Evolutionary conservation across 345 rosid species (phyloP).

Genomic region (Euphorbia lathyris): DNA sequence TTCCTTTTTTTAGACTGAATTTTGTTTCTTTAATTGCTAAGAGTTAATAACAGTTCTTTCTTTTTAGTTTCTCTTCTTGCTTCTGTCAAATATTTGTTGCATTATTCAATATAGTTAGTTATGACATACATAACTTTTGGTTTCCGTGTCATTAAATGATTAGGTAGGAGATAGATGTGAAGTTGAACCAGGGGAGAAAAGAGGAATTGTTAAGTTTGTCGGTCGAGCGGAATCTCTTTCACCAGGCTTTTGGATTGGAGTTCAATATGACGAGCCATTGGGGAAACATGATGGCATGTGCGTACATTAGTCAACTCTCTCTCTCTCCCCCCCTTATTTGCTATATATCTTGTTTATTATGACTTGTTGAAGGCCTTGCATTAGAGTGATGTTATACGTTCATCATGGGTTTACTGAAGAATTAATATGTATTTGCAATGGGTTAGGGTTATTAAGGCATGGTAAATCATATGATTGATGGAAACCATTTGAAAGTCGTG

Average conservation of each 20-base stretch:
- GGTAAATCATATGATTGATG: background rate
- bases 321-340: background rate
- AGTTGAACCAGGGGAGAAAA: slow-evolving; percentile 89
- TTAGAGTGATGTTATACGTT: background rate
- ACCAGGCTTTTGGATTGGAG: slow-evolving; percentile 90
- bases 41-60: background rate
- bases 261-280: slow-evolving; percentile 89
- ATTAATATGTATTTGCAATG: background rate
- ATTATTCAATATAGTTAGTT: background rate
- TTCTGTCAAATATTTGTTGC: slow-evolving; percentile 6
- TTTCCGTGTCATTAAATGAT: slow-evolving; percentile 6
- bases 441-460: background rate
- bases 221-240: slow-evolving; percentile 79
- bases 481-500: background rate
- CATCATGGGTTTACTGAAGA: background rate
- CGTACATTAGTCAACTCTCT: slow-evolving; percentile 15
- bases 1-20: background rate
- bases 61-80: background rate
- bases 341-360: background rate
- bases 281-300: slow-evolving; percentile 98
- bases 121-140: background rate
- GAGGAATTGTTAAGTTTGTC: slow-evolving; percentile 77
- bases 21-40: background rate
- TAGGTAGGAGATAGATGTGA: slow-evolving; percentile 90
- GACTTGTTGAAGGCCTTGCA: background rate